Evolutionary conservation across 208 protist species (phyloP), one percentile per base, ranked within the genome.

Genomic region (Acanthamoeba royreba): DNA sequence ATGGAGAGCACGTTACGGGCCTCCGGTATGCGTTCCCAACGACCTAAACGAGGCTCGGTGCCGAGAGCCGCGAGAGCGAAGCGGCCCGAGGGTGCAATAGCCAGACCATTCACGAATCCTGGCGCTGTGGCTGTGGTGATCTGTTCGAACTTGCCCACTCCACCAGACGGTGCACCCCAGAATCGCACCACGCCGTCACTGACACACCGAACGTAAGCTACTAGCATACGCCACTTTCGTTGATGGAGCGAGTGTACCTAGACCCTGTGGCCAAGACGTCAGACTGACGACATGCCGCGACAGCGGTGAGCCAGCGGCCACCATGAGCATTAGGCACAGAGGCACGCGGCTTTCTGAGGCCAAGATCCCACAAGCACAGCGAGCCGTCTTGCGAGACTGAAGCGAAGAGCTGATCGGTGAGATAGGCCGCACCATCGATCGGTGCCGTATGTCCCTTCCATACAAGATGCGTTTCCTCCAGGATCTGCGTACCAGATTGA

Each of bases 381-480:
- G 77, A 83, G 38, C 94, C 94, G 49, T 96, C 88, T 91, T 96
- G 86, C 25, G 61, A 66, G 13, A 93, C 90, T 22, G 94, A 93
- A 4, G 58, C 72, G 17, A 49, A 95, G 35, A 63, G 47, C 61
- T 95, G 63, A 25, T 95, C 93, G n/a, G 79, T 95, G 15, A 95
- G 22, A 17, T 79, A 58, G 94, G 69, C 42, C 69, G 83, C 79
- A 19, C 45, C 28, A 33, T 61, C 43, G 79, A 61, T 88, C 8
- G 79, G 79, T 47, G 43, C 79, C 79, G 79, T 88, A 33, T 88
- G 52, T 91, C 85, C 47, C 79, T 87, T 53, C 47, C 49, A 87
- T 47, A 94, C 31, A 25, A 79, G 38, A 17, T 69, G 94, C 45
- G 66, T 77, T 74, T 77, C 45, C 85, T 83, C 33, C 46, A 61